Evolutionary conservation across 306 rosid species (phyloP), one percentile per base, ranked within the genome.

Genomic region (Parietaria judaica): DNA sequence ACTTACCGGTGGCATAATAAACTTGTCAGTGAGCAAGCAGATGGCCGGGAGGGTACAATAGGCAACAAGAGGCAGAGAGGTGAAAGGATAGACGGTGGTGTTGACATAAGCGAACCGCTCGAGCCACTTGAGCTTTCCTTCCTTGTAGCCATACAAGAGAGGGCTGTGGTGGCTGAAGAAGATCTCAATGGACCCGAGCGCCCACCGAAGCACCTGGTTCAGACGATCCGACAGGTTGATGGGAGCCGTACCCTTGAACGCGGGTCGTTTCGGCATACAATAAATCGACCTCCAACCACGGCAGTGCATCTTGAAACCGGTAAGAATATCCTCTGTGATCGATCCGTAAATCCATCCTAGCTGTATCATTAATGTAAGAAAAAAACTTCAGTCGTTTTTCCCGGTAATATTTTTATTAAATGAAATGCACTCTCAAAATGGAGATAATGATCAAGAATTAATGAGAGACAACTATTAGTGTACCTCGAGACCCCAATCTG

Each of bases 161-260:
- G 97, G 97, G 65, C 89, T 83, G 69, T 90, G 97, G 67, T 70
- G 83, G 77, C 97, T 90, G 97, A 90, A 90, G 72, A 87, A 85
- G 66, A 90, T 90, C 77, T 90, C 97, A 69, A 90, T 83, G 66
- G 97, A 90, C 10, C 97, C 97, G 43, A 87, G 84, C 5, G 97
- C 96, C 97, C 97, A 90, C 43, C 96, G 89, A 81, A 90, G 97
- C 67, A 90, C 97, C 70, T 90, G 97, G 80, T 90, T 90, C 61
- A 90, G 89, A 67, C 97, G 50, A 78, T 90, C 97, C 49, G 97
- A 90, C 85, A 90, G 79, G 81, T 87, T 90, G 80, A 90, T 90
- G 13, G 97, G 96, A 76, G 97, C 97, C 48, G 97, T 90, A 56
- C 97, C 97, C 95, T 87, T 90, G 73, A 90, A 90, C 65, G 97